These are phyloP conservation scores for Micractinium sp. DNA, from an alignment of 139 green algal species.

Conservation along the genomic window DNA sequence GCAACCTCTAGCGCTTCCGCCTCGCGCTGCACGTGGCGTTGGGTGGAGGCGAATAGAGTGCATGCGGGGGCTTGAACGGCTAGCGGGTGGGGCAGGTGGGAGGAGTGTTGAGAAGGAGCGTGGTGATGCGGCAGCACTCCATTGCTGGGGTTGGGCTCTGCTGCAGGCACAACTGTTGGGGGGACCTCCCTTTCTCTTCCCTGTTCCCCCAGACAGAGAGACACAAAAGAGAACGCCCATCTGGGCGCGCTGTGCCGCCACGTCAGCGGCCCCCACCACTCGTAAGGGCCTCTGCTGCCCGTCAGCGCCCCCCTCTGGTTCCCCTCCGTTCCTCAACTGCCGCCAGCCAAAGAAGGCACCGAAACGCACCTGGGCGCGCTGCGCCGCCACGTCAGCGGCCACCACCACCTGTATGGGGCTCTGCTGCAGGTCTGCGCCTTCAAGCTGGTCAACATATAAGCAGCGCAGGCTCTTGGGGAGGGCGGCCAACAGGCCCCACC, in stretches of 20 bases:
- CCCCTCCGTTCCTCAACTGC: too few species aligned
- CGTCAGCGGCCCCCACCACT: slow-evolving; percentile 29
- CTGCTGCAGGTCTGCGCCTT: slow-evolving; percentile 22
- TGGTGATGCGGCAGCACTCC: neutral
- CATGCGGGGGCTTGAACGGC: too few species aligned
- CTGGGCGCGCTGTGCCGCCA: neutral
- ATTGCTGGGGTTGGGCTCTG: too few species aligned
- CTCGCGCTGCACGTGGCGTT: neutral
- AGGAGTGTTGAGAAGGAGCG: too few species aligned
- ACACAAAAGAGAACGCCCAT: too few species aligned
- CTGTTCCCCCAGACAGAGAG: too few species aligned
- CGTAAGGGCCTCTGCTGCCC: neutral
- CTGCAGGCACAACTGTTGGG: too few species aligned
- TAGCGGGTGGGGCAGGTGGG: too few species aligned
- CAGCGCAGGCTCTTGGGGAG: slow-evolving; percentile 27
- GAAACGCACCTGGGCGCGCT: slow-evolving; percentile 4
- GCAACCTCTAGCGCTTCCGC: neutral
- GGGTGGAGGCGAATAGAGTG: too few species aligned
- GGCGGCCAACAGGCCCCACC: slow-evolving; percentile 35
- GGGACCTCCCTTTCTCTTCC: too few species aligned
- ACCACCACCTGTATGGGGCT: slow-evolving; percentile 22
- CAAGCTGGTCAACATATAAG: slow-evolving; percentile 55
- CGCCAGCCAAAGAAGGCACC: too few species aligned
- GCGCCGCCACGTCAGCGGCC: slow-evolving; percentile 8
- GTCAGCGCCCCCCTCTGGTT: too few species aligned